Evolutionary conservation across 2,329 filamentous ascomycete species (phyloP).

Genomic region (Purpureocillium takamizusanense): DNA sequence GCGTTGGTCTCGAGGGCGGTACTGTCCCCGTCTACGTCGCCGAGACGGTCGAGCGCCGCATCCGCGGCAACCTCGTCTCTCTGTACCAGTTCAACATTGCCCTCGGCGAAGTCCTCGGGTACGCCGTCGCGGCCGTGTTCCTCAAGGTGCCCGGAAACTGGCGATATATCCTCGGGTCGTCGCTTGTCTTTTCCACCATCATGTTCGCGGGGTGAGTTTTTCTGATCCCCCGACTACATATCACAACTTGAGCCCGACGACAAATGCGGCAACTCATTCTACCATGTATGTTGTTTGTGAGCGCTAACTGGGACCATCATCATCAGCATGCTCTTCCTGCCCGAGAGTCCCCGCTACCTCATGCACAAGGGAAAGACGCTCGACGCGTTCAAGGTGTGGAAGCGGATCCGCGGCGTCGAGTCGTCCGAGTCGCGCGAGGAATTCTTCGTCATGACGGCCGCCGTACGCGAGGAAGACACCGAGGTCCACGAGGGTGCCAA

Average conservation of each 20-base stretch:
- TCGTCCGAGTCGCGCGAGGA: constrained; percentile 53
- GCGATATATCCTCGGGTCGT: constrained; percentile 66
- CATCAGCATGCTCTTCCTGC: constrained; percentile 63
- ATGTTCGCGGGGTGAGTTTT: constrained; percentile 24
- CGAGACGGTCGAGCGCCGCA: constrained; percentile 57
- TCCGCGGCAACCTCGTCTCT: constrained; percentile 64
- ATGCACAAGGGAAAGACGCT: constrained; percentile 52
- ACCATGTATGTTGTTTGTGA: not conserved
- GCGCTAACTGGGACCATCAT: no score
- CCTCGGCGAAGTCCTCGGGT: constrained; percentile 63
- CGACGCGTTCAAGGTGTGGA: constrained; percentile 55
- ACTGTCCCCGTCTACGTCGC: constrained; percentile 69
- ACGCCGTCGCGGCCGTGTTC: constrained; percentile 65
- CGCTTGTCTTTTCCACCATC: constrained; percentile 53
- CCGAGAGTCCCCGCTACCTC: constrained; percentile 59
- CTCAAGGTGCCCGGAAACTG: constrained; percentile 60
- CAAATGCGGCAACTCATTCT: no score
- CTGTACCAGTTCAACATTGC: constrained; percentile 72
- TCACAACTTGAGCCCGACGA: no score
- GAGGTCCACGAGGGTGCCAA: constrained; percentile 38
- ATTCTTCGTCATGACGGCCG: constrained; percentile 63
- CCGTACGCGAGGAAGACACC: constrained; percentile 47
- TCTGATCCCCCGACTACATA: not conserved
- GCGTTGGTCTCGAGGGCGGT: constrained; percentile 65
- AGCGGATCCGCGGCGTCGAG: constrained; percentile 56